Base-by-base conservation (phyloP, 192 early-diverging fungal species). In the Tieghemiomyces parasiticus region DNA sequence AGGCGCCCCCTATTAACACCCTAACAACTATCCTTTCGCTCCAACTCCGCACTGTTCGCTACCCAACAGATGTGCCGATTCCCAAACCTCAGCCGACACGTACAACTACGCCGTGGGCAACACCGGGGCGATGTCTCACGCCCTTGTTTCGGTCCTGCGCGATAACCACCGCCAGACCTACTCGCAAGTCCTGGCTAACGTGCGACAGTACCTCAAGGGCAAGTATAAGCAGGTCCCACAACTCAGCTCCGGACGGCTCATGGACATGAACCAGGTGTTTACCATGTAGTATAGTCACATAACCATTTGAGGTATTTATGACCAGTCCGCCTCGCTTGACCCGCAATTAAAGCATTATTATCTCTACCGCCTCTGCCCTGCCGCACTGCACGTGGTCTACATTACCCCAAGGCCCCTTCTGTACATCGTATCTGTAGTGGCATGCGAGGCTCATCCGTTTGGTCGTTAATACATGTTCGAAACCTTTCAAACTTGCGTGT, bases 151-250 rank as follows among this genome's bases (percentile, higher is more conserved):
- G 35, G 76, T 77, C 29, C 62, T 88, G 60, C 66, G 74, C 46
- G 58, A 70, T 12, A 83, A 82, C 33, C 79, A 68, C 0, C 60
- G 73, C 22, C 75, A 84, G 61, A 77, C 79, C 10, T 93, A 88
- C 62, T 71, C 82, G 16, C 70, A 87, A 69, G 60, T 93, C 8
- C 67, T 92, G 47, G 79, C 81, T 61, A 74, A 67, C 30, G 73
- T 90, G 45, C 78, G 88, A 50, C 68, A 71, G 2, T 80, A 87
- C 50, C 70, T 93, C 61, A 54, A 65, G 6, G 63, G 59, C 25
- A 75, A 77, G 58, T 91, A 89, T 62, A 67, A 64, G 9, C 89
- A 93, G 68, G 78, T 86, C 63, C 91, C 91, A 13, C 91, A 93
- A 69, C 74, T 93, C 48, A 79, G 77, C 56, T 74, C 80, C 16